phyloP scores from a whole-genome alignment of 1,284 basidiomycete genomes.

The Coniferiporia sulphurascens region DNA sequence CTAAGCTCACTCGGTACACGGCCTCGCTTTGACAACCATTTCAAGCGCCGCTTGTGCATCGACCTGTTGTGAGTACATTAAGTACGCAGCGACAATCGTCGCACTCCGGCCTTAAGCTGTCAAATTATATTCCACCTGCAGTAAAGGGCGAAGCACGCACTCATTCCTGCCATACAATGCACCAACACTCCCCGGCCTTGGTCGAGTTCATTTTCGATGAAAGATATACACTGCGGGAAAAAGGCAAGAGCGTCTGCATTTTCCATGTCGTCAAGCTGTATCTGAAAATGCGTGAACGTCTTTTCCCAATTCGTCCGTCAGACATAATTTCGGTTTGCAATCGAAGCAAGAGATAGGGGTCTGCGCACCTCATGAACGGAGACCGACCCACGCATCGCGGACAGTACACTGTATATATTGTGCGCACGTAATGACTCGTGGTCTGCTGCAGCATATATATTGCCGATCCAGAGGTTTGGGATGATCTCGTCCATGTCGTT shows the following conservation, averaged over 20 bases:
- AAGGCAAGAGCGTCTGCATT: conserved; percentile 73
- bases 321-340: not conserved
- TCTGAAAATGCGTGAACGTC: conserved; percentile 69
- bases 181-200: conserved; percentile 75
- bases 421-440: conserved; percentile 49
- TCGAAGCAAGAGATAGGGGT: not conserved
- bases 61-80: conserved; percentile 72
- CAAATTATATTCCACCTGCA: not conserved
- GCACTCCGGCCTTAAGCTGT: conserved; percentile 62
- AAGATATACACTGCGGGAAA: conserved; percentile 71
- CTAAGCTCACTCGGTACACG: conserved; percentile 48
- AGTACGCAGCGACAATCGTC: conserved; percentile 77
- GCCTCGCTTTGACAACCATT: conserved; percentile 59
- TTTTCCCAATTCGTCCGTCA: conserved; percentile 25
- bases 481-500: conserved; percentile 55
- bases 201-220: conserved; percentile 73
- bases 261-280: conserved; percentile 65
- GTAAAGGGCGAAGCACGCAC: conserved; percentile 40
- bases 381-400: conserved; percentile 66
- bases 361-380: conserved; percentile 55
- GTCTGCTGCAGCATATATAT: conserved; percentile 51
- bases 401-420: conserved; percentile 64
- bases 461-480: conserved; percentile 61
- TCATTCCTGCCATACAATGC: conserved; percentile 84
- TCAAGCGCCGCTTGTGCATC: conserved; percentile 63